Evolutionary conservation across 2,329 filamentous ascomycete genomes (phyloP).

Genomic region (Juglanconis oblonga): DNA sequence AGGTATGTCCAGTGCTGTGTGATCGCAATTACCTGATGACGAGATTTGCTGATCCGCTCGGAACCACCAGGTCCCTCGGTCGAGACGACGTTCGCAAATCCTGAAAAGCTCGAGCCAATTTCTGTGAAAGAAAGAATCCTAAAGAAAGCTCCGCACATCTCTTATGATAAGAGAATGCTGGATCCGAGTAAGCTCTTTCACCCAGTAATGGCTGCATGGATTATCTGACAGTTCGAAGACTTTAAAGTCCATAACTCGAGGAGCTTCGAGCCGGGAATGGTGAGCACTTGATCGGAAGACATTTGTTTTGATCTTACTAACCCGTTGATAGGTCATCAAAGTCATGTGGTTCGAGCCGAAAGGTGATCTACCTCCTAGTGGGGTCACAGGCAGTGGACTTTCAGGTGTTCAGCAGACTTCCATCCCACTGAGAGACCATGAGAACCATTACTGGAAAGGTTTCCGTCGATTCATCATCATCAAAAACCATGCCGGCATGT

Average conservation of each 20-base stretch:
- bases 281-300: neutral
- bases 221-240: conserved; percentile 1
- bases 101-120: too few species aligned
- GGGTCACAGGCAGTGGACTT: conserved; percentile 18
- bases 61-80: too few species aligned
- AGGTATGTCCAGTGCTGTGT: too few species aligned
- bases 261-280: conserved; percentile 1
- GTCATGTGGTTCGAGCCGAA: conserved; percentile 51
- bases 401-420: conserved; percentile 24
- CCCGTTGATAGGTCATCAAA: conserved; percentile 47
- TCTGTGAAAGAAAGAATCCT: too few species aligned
- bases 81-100: too few species aligned
- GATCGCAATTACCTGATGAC: too few species aligned
- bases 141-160: too few species aligned
- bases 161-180: neutral
- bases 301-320: neutral
- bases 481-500: conserved; percentile 49
- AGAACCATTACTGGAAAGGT: conserved; percentile 42
- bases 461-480: conserved; percentile 56
- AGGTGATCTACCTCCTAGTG: neutral
- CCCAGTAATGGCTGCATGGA: too few species aligned
- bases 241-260: conserved; percentile 7
- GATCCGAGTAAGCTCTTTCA: neutral
- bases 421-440: conserved; percentile 24
- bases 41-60: too few species aligned